phyloP scores from a whole-genome alignment of 805 yeast species.

The Candida morakotiae region DNA sequence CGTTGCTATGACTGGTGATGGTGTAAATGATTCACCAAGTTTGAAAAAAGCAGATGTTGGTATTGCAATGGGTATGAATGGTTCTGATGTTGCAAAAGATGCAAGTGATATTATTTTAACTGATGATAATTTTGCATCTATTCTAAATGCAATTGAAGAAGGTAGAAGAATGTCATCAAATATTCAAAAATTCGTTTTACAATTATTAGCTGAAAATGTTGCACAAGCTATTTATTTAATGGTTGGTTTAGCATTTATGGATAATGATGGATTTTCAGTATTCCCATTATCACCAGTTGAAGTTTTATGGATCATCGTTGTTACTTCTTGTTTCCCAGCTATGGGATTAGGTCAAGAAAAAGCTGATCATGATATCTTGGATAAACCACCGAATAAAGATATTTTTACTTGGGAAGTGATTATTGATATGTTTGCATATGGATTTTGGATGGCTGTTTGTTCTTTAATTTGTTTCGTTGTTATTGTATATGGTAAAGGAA shows the following conservation, averaged over 20 bases:
- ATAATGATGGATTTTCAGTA: conserved; percentile 60
- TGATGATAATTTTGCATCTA: conserved; percentile 92
- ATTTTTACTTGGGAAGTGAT: conserved; percentile 67
- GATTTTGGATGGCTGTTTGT: conserved; percentile 66
- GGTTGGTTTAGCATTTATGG: conserved; percentile 72
- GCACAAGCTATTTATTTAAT: conserved; percentile 60
- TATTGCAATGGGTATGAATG: conserved; percentile 85
- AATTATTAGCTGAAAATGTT: conserved; percentile 34
- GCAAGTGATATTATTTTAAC: conserved; percentile 95
- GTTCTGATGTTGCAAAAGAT: conserved; percentile 96
- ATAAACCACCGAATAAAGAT: conserved; percentile 58
- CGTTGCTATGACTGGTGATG: conserved; percentile 93
- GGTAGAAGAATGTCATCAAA: conserved; percentile 31
- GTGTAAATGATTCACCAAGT: conserved; percentile 96
- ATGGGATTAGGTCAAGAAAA: conserved; percentile 48
- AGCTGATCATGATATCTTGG: conserved; percentile 62
- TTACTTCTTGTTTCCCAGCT: conserved; percentile 34
- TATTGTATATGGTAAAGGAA: conserved; percentile 62
- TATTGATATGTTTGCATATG: conserved; percentile 67
- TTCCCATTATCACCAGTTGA: conserved; percentile 62
- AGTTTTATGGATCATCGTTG: conserved; percentile 32
- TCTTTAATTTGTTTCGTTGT: conserved; percentile 66
- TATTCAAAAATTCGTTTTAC: conserved; percentile 31
- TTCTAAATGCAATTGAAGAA: conserved; percentile 65
- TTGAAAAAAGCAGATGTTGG: conserved; percentile 92